Conservation (phyloP, 192 early-diverging fungal genomes). For the Oehlia diaphana region DNA sequence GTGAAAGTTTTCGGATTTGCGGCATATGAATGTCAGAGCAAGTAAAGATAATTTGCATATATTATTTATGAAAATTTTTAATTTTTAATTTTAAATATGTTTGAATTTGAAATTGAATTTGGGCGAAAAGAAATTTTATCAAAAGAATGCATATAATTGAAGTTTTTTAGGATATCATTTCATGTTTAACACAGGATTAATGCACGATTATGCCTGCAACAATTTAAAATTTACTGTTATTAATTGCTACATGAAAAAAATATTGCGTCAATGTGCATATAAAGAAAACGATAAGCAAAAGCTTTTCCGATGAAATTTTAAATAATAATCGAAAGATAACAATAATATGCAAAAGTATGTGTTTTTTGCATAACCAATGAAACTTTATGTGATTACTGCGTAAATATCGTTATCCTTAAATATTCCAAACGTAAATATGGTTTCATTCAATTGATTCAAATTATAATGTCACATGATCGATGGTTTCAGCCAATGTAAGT, state of each 20-base stretch:
- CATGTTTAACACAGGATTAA: not conserved
- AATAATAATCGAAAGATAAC: not conserved
- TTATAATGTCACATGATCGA: too few relatives aligned
- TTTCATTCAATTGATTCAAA: too few relatives aligned
- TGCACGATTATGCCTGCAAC: not conserved
- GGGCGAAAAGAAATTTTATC: not conserved
- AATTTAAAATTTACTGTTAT: not conserved
- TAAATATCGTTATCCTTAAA: too few relatives aligned
- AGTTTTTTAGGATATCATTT: not conserved
- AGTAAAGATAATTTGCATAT: not conserved
- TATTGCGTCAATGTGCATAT: not conserved
- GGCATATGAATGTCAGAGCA: not conserved
- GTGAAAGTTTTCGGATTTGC: not conserved
- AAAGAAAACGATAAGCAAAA: not conserved
- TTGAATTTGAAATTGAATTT: not conserved
- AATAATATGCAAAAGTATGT: not conserved
- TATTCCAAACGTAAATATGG: too few relatives aligned
- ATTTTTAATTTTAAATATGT: not conserved
- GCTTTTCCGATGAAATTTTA: not conserved
- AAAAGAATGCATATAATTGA: not conserved
- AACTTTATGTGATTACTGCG: too few relatives aligned
- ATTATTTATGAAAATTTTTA: too few relatives aligned
- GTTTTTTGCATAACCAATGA: not conserved
- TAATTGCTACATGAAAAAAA: not conserved
- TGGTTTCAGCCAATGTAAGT: too few relatives aligned